A percentile compares a stretch with the other conserved stretches of the same genome.
Evolutionary conservation across 352 stramenopile genomes (phyloP).

Genomic region (Globisporangium megalacanthum): DNA sequence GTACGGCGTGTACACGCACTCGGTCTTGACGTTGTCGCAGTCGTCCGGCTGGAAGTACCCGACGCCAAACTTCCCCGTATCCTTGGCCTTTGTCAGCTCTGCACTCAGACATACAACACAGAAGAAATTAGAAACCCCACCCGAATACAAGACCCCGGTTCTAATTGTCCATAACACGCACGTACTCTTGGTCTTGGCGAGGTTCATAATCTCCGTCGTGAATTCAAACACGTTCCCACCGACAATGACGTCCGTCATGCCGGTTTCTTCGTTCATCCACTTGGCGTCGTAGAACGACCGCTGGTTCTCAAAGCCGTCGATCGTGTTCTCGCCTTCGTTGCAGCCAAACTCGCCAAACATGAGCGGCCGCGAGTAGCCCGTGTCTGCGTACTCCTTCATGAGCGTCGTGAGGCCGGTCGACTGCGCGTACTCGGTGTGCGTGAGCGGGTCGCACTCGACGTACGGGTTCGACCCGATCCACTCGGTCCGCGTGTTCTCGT

Average conservation of each 20-base stretch:
- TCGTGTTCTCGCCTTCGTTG: slow-evolving; percentile 42
- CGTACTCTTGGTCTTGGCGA: slow-evolving; percentile 8
- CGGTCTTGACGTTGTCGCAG: slow-evolving; percentile 36
- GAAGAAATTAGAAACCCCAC: neutral
- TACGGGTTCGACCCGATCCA: slow-evolving; percentile 55
- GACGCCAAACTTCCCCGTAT: slow-evolving; percentile 38
- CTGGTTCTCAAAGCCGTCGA: slow-evolving; percentile 44
- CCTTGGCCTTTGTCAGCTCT: slow-evolving; percentile 26
- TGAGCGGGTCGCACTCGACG: slow-evolving; percentile 42
- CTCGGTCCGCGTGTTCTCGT: slow-evolving; percentile 39
- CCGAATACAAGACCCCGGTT: neutral
- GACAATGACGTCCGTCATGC: slow-evolving; percentile 69
- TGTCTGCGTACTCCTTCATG: slow-evolving; percentile 38
- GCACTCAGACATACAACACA: neutral
- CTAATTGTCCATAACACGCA: neutral
- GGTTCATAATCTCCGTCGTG: slow-evolving; percentile 62
- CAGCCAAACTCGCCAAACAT: slow-evolving; percentile 60
- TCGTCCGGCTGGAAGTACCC: slow-evolving; percentile 39
- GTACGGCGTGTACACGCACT: slow-evolving; percentile 39
- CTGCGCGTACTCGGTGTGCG: slow-evolving; percentile 30
- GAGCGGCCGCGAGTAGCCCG: slow-evolving; percentile 32
- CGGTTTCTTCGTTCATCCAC: slow-evolving; percentile 79
- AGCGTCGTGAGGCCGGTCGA: slow-evolving; percentile 37
- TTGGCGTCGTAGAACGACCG: slow-evolving; percentile 56
- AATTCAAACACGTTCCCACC: slow-evolving; percentile 82